phyloP scores from a whole-genome alignment of 2,329 filamentous ascomycete species.

The Fusarium nisikadoi region DNA sequence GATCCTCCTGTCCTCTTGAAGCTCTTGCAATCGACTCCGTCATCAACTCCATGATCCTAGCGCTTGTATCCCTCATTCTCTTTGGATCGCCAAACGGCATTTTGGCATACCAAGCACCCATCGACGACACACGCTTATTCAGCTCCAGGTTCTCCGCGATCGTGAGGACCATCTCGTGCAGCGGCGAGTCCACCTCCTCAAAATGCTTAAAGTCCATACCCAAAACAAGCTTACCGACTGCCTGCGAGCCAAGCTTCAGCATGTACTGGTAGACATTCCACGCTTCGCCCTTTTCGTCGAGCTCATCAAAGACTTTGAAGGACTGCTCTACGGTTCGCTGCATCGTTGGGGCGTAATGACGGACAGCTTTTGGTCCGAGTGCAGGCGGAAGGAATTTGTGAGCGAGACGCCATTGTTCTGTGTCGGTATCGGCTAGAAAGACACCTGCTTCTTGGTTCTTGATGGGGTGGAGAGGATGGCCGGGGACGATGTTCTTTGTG shows the following conservation, averaged over 20 bases:
- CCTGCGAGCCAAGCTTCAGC: constrained; percentile 60
- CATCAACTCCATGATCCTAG: constrained; percentile 51
- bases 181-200: constrained; percentile 53
- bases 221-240: constrained; percentile 56
- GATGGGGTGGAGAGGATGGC: constrained; percentile 58
- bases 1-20: constrained; percentile 49
- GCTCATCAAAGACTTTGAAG: constrained; percentile 61
- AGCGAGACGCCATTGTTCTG: constrained; percentile 58
- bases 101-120: constrained; percentile 64
- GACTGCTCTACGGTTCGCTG: constrained; percentile 62
- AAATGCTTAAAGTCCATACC: constrained; percentile 60
- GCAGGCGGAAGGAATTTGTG: constrained; percentile 72
- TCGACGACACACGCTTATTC: constrained; percentile 67
- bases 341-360: constrained; percentile 70
- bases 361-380: constrained; percentile 67
- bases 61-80: constrained; percentile 50
- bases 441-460: constrained; percentile 55
- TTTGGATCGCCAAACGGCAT: constrained; percentile 68
- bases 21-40: constrained; percentile 51
- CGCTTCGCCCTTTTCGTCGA: constrained; percentile 59
- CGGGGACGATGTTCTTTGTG: constrained; percentile 62
- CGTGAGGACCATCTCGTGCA: constrained; percentile 61
- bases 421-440: constrained; percentile 62
- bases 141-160: constrained; percentile 63
- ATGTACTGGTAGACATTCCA: constrained; percentile 63